Base-by-base conservation (phyloP, 305 asterid species). In the Fraxinus floribunda region DNA sequence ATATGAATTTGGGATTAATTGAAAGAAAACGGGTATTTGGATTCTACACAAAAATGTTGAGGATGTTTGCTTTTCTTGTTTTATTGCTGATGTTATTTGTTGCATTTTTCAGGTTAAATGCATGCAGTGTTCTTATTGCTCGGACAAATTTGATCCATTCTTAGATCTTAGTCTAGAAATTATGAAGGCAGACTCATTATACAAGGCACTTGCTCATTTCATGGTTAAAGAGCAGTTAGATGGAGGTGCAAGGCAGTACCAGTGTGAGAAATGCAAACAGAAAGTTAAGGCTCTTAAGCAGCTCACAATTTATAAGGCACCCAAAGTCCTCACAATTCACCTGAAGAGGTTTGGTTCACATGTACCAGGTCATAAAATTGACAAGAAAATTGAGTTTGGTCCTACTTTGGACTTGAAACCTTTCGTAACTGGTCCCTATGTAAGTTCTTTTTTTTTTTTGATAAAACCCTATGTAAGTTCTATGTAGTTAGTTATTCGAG, bases 151-250 rank as follows among this genome's bases (percentile, higher is more conserved):
- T 77, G 99, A 96, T 78, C 98, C 98, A 5, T 96, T 96, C 88
- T 87, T 96, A 84, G 98, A 94, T 89, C 78, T 96, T 79, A 96
- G 99, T 91, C 91, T 94, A n/a, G 98, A 96, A 84, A 96, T 96
- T 75, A 60, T 76, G 41, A 93, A 85, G 86, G 98, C 98, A 57
- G 98, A 93, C 79, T 89, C 98, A 0, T 78, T 96, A 76, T 34
- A 71, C n/a, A 94, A 87, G 82, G 98, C 99, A 38, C 94, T 96
- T 78, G 49, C 80, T 70, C 94, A 92, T 91, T 96, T 94, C 89
- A 94, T 95, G 11, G 92, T 96, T 79, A 87, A 89, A 88, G 99
- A 96, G 88, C 91, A 83, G 78, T 89, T 96, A 83, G 99, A 96
- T 88, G 98, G 99, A 79, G 99, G 98, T 84, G 92, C 89, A 77